Base-by-base conservation (phyloP, 768 basidiomycete genomes). In the Lactarius sanguifluus region DNA sequence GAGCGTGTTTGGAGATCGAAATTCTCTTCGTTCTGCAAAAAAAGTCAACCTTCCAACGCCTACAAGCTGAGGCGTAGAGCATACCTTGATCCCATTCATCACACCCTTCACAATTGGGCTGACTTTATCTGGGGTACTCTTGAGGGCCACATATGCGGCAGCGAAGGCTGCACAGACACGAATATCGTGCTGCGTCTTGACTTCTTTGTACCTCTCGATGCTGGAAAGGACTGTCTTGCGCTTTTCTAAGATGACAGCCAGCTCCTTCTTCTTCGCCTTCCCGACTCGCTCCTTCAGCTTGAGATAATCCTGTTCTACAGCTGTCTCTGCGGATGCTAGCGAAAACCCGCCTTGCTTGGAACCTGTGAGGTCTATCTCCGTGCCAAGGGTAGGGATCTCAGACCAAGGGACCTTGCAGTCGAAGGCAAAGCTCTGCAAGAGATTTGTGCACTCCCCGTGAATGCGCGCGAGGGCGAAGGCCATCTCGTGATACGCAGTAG, bases 21-120 rank as follows among this genome's bases (percentile, higher is more conserved):
- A 70, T 96, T 97, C 69, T 92, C 91, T 75, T 99, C 97, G 69
- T 85, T 89, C 92, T 94, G 69, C 16, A 34, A 64, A 18, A 38
- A 36, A 56, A 32, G 28, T 20, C 16, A 52, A 45, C 28, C 34
- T 45, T 64, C 16, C 16, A 10, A 43, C 28, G 2, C 7, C 34
- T 41, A 43, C 13, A 38, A 34, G 18, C 16, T 20, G 52, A 54
- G 23, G 32, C n/a, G 52, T 38, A 54, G 28, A 23, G 23, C 50
- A 6, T 2, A 93, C 96, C 86, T 97, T 98, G 80, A 98, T 89
- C 28, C 95, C 93, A 64, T 94, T 96, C 91, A 98, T 98, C 64
- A 98, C 88, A 28, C 92, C 94, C 75, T 96, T 95, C 54, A 99
- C 94, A 57, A 99, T 87, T 0, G 97, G 96, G 71, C 93, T 96